Percentiles rank a stretch among this genome's conserved stretches.
Conservation (phyloP, 176 grass and related monocot species). For the Saccharum officinarum region DNA sequence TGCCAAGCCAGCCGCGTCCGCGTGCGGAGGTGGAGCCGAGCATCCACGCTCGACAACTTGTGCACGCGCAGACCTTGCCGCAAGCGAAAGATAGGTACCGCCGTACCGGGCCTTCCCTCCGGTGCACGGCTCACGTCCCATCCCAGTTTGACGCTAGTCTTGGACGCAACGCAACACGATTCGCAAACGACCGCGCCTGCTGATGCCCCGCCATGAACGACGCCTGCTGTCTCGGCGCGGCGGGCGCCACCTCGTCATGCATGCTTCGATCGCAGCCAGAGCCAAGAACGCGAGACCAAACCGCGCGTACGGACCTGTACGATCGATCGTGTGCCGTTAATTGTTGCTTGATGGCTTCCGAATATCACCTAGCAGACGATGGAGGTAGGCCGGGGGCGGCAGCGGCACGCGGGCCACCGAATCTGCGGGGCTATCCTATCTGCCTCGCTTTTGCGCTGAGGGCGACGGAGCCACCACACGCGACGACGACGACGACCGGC, state of each 20-base stretch:
- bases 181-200: background rate
- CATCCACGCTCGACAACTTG: background rate
- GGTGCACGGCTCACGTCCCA: slow-evolving; percentile 36
- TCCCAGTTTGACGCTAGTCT: background rate
- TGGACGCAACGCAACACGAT: background rate
- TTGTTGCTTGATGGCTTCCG: no score
- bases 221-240: background rate
- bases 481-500: background rate
- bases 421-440: slow-evolving; percentile 22
- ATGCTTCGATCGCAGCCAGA: background rate
- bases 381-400: background rate
- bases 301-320: background rate
- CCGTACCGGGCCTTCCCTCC: background rate
- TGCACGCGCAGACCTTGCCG: background rate
- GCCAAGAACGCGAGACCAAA: background rate
- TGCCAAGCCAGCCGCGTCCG: background rate
- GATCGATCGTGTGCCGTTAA: background rate
- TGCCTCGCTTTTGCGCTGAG: background rate
- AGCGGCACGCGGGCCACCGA: slow-evolving; percentile 24
- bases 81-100: slow-evolving; percentile 19
- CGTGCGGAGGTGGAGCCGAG: no score
- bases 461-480: slow-evolving; percentile 17
- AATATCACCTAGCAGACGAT: background rate
- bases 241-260: background rate
- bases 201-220: no score